phyloP scores from a whole-genome alignment of 495 filamentous ascomycete species.

The Apiosordaria backusii region DNA sequence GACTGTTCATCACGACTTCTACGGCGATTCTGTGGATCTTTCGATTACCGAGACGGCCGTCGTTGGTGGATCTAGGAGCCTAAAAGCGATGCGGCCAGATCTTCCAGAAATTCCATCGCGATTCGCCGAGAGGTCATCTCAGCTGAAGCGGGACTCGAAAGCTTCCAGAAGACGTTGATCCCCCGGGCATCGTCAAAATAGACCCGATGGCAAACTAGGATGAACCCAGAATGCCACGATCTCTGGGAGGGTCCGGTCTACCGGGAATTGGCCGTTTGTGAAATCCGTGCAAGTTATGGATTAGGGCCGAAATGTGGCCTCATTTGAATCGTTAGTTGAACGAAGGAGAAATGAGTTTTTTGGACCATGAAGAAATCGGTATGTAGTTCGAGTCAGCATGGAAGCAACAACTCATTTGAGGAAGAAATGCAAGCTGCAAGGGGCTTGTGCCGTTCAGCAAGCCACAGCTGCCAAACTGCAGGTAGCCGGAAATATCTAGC shows the following conservation, averaged over 20 bases:
- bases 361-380: neutral
- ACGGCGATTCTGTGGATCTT: conserved; percentile 25
- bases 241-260: neutral
- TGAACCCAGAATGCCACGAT: neutral
- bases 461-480: neutral
- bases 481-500: neutral
- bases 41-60: conserved; percentile 13
- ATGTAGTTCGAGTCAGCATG: neutral
- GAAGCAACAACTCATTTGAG: neutral
- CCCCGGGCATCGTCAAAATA: neutral
- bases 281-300: neutral
- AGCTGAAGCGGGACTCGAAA: neutral
- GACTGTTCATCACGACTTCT: conserved; percentile 17
- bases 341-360: neutral
- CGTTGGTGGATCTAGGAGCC: neutral
- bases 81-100: neutral
- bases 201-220: neutral
- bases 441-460: neutral
- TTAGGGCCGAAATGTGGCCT: neutral
- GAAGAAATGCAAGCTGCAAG: neutral
- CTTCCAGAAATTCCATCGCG: neutral
- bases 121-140: neutral
- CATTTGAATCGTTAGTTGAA: neutral
- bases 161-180: neutral
- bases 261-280: neutral